Evolutionary conservation across 2,329 filamentous ascomycete genomes (phyloP), one percentile per base, ranked within the genome.

Genomic region (Spiromastix sp.): DNA sequence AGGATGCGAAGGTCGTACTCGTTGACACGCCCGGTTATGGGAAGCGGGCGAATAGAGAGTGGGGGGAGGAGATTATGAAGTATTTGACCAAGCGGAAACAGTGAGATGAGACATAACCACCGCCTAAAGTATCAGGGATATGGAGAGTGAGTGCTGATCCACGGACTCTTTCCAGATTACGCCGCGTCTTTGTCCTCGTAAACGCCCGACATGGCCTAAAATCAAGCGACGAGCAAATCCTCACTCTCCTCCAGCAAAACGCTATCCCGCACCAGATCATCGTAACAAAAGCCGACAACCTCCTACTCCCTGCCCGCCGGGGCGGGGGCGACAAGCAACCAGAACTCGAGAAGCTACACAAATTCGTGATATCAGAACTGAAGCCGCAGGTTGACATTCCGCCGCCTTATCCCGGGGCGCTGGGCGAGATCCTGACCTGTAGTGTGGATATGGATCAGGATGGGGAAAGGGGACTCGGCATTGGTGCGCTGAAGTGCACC

Each of bases 21-120:
- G 63, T 84, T 13, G 79, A 85, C 53, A 80, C 80, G 71, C 80
- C 79, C 1, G 79, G 79, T 0, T 84, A 84, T 49, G 79, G 79
- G 3, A 68, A 72, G 38, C 77, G 70, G 1, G 76, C 72, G 48
- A 58, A 69, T 21, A 54, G 63, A 6, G 71, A 74, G 46, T 83
- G 79, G 77, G 79, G 79, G 0, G 50, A 56, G 16, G 74, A 82
- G 54, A 79, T 81, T 40, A 64, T 81, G 61, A 81, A 81, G 52
- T 83, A 81, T 56, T 54, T 85, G 20, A 61, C 66, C 43, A 63
- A 65, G 28, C 65, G 79, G 42, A 75, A 70, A 48, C 74, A 83
- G 60, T 72, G 48, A 52, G 61, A 54, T 44, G n/a, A n/a, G n/a
- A n/a, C n/a, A n/a, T n/a, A n/a, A n/a, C n/a, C n/a, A n/a, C n/a